Conservation (phyloP, 2,329 filamentous ascomycete species). For the Byssothecium circinans region DNA sequence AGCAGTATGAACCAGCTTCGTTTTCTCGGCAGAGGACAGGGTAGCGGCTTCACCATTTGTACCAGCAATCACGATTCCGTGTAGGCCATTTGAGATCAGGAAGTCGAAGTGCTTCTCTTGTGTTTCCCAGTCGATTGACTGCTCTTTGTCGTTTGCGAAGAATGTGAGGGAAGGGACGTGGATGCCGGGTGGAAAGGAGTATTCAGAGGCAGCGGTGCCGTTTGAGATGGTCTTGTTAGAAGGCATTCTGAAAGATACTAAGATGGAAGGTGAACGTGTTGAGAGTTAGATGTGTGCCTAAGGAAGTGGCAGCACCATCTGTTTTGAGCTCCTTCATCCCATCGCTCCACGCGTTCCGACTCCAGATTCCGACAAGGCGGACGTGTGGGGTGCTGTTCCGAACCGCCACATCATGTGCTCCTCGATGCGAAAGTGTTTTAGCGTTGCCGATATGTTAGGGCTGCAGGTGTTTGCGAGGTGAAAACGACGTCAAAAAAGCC, state of each 20-base stretch:
- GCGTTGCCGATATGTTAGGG: background rate
- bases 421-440: background rate
- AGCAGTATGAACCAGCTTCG: conserved; percentile 42
- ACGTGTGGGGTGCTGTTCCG: conserved; percentile 9
- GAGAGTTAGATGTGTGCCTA: background rate
- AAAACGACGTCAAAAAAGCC: too few relatives aligned
- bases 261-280: background rate
- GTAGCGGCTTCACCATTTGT: conserved; percentile 52
- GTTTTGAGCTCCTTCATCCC: conserved; percentile 17
- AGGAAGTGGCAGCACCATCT: conserved; percentile 12
- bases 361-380: conserved; percentile 18
- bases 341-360: conserved; percentile 22
- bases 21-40: conserved; percentile 45
- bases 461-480: background rate
- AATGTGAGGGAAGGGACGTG: conserved; percentile 61
- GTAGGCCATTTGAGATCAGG: conserved; percentile 56
- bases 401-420: conserved; percentile 1
- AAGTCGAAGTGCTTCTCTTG: conserved; percentile 59
- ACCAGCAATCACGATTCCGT: conserved; percentile 52
- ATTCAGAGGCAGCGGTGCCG: conserved; percentile 30
- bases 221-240: conserved; percentile 26
- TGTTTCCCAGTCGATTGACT: conserved; percentile 60
- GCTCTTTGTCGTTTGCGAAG: conserved; percentile 52
- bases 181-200: conserved; percentile 54
- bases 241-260: conserved; percentile 24